A percentile compares a stretch with the other conserved stretches of the same genome.
These are phyloP conservation scores for Tetrahymena thermophila DNA, from an alignment of 73 alveolate species.

Conservation along the genomic window DNA sequence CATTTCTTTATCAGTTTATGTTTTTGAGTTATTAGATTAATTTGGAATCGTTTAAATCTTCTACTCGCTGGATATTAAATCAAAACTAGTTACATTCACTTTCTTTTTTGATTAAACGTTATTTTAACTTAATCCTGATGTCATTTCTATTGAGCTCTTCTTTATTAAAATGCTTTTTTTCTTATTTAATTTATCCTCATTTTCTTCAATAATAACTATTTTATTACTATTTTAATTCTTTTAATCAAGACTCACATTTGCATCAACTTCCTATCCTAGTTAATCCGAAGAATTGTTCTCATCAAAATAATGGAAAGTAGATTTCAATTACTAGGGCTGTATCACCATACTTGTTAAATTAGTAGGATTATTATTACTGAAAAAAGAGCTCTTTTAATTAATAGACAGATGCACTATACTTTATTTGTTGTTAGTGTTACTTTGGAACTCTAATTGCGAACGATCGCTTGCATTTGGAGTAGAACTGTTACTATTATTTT, in stretches of 20 bases:
- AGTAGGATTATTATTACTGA: not conserved
- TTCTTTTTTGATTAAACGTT: not conserved
- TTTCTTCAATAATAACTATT: not conserved
- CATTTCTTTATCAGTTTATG: not conserved
- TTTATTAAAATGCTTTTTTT: not conserved
- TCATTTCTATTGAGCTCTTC: not conserved
- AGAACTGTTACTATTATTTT: not conserved
- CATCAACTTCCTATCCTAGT: not conserved
- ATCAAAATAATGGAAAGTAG: not conserved
- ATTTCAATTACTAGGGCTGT: not conserved
- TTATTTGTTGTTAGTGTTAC: not conserved
- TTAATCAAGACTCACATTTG: not conserved
- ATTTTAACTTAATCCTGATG: too few relatives aligned
- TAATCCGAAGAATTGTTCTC: not conserved
- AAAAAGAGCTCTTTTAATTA: not conserved
- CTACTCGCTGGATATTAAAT: not conserved
- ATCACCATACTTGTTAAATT: not conserved
- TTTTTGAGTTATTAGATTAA: not conserved
- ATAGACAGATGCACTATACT: not conserved
- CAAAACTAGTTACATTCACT: not conserved
- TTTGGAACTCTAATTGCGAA: not conserved
- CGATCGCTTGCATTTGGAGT: not conserved
- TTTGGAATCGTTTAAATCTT: not conserved
- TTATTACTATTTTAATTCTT: not conserved
- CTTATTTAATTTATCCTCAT: not conserved